Evolutionary conservation across 176 grass and related monocot genomes (phyloP).

Genomic region (Juncus inflexus): DNA sequence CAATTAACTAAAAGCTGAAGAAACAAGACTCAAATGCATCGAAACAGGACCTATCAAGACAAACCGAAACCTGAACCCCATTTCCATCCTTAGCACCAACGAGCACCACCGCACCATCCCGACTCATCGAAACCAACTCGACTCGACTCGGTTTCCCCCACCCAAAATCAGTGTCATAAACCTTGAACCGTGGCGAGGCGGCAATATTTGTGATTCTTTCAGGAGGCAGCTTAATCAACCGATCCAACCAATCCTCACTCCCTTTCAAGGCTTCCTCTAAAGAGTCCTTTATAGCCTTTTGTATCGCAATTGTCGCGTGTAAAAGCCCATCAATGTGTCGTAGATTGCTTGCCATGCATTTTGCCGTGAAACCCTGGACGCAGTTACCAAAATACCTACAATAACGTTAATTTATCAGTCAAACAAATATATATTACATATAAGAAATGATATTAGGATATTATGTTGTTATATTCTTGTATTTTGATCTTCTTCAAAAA

Average conservation of each 20-base stretch:
- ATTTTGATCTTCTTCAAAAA: neutral
- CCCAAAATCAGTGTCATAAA: constrained; percentile 49
- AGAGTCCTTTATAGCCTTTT: constrained; percentile 23
- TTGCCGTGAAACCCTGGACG: neutral
- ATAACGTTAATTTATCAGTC: no score
- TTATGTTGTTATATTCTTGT: no score
- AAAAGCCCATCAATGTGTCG: neutral
- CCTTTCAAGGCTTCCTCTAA: constrained; percentile 22
- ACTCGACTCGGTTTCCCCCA: constrained; percentile 43
- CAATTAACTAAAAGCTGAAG: no score
- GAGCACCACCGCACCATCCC: constrained; percentile 33
- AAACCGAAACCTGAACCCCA: no score
- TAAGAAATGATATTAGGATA: no score
- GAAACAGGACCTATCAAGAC: no score
- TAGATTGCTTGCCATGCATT: constrained; percentile 20
- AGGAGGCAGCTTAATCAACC: accelerated
- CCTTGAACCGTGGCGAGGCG: constrained; percentile 29
- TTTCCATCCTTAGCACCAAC: no score
- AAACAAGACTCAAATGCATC: no score
- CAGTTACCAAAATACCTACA: constrained; percentile 31
- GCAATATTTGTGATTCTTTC: constrained; percentile 21
- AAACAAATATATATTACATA: no score
- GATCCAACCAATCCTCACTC: constrained; percentile 4
- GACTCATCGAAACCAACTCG: constrained; percentile 36
- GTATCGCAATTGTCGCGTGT: neutral